A percentile compares a stretch with the other conserved stretches of the same genome.
Evolutionary conservation across 805 yeast genomes (phyloP).

Genomic region (Yarrowia divulgata): DNA sequence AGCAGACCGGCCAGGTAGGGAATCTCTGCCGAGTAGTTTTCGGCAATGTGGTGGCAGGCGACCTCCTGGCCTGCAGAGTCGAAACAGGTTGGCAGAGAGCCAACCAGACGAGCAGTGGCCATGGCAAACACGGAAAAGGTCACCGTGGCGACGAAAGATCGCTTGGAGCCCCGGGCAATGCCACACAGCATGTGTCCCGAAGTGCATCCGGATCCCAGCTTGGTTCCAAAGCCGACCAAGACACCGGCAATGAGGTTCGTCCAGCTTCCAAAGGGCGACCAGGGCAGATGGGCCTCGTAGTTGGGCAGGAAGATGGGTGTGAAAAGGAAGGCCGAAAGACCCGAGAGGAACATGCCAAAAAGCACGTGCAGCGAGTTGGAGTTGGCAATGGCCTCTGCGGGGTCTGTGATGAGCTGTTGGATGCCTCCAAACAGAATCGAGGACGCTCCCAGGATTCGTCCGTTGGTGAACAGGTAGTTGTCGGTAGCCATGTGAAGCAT

Average conservation of each 20-base stretch:
- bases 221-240: conserved; percentile 59
- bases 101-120: conserved; percentile 40
- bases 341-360: conserved; percentile 50
- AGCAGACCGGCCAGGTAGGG: conserved; percentile 41
- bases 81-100: conserved; percentile 42
- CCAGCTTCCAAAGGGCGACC: conserved; percentile 40
- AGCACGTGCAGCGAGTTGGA: conserved; percentile 47
- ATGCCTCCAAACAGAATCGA: conserved; percentile 49
- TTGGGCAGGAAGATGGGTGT: conserved; percentile 50
- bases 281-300: conserved; percentile 37
- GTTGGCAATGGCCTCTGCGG: conserved; percentile 44
- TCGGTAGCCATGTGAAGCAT: conserved; percentile 58
- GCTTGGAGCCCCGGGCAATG: conserved; percentile 55
- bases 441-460: conserved; percentile 58
- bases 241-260: conserved; percentile 51
- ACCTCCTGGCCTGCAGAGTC: conserved; percentile 35
- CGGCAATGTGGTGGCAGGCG: conserved; percentile 40
- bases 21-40: conserved; percentile 38
- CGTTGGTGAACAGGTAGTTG: conserved; percentile 53
- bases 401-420: conserved; percentile 47
- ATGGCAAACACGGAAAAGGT: conserved; percentile 53
- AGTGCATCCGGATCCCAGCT: conserved; percentile 60
- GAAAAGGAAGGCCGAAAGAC: conserved; percentile 45
- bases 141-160: conserved; percentile 57
- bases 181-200: conserved; percentile 65